Evolutionary conservation across 2,329 filamentous ascomycete species (phyloP).

Genomic region (Ophiostoma pallidulum): DNA sequence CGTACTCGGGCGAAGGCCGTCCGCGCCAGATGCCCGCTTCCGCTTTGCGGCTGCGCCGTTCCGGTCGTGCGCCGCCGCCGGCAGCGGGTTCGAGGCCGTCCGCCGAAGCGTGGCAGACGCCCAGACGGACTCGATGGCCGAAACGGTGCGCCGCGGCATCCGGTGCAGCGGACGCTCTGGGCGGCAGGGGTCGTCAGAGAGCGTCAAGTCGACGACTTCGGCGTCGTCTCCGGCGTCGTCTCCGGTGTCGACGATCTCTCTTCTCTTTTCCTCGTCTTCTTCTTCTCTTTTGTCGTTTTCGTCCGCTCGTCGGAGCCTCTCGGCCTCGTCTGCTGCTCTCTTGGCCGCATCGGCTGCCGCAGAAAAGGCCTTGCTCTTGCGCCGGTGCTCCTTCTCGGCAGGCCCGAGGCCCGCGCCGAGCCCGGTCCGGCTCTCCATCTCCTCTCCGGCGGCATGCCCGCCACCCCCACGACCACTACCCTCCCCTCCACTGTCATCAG

Average conservation of each 20-base stretch:
- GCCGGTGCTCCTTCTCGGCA: conserved; percentile 27
- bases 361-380: conserved; percentile 22
- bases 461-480: background rate
- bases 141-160: conserved; percentile 22
- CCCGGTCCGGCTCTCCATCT: background rate
- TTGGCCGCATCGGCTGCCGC: conserved; percentile 6
- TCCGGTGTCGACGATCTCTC: background rate
- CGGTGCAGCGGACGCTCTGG: conserved; percentile 10
- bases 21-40: conserved; percentile 27
- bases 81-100: conserved; percentile 7
- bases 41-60: conserved; percentile 40
- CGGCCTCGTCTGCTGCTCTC: background rate
- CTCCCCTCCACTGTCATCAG: conserved; percentile 1
- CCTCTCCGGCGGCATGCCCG: background rate
- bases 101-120: conserved; percentile 2
- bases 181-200: background rate
- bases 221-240: background rate
- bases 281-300: background rate
- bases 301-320: background rate
- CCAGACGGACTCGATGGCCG: background rate
- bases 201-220: conserved; percentile 1
- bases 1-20: background rate
- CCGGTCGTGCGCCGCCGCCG: background rate
- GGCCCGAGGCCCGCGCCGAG: background rate
- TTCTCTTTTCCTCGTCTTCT: too few relatives aligned